Base-by-base conservation (phyloP, 768 basidiomycete genomes). In the Suillus spraguei region DNA sequence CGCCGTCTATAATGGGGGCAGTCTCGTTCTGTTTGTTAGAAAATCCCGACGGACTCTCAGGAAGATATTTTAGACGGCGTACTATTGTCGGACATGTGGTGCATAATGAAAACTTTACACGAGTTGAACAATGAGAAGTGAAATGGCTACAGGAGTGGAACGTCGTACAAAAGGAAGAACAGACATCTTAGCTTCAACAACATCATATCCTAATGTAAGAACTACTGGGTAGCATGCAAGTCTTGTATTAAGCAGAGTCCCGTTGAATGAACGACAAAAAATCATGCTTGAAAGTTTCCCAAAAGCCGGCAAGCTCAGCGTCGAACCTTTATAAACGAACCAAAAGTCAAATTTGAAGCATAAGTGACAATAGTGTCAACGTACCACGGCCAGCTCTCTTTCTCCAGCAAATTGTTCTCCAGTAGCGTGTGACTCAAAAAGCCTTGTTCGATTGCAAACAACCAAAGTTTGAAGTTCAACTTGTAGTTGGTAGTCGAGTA, bases 401-500 rank as follows among this genome's bases (percentile, higher is more conserved):
- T 56, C 22, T 39, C 55, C 24, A 56, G 16, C 38, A 56, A 56
- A 5, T 11, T 10, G 5, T 28, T 56, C 17, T 17, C 5, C 38
- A 56, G 16, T 4, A 56, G 36, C 11, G 39, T 24, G 16, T 36
- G 55, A 28, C 55, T 56, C 22, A 56, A 38, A 17, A 56, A 56
- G 16, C 55, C 55, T 24, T 39, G 55, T 56, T 38, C 22, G 36
- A 39, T 10, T 3, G 38, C 38, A 56, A 56, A 38, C 16, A 39
- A 10, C 38, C 55, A 56, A 38, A 56, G 38, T 38, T 24, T 56
- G 55, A 39, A 39, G 55, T 56, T 24, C 16, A 56, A 16, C 55
- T 56, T 39, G 55, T 17, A 39, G 55, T 39, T 56, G 16, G 59
- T 41, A 16, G 50, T 55, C 20, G 59, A 58, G 58, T 62, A 62